Base-by-base conservation (phyloP, 1,284 basidiomycete species). In the Irpex sp. region DNA sequence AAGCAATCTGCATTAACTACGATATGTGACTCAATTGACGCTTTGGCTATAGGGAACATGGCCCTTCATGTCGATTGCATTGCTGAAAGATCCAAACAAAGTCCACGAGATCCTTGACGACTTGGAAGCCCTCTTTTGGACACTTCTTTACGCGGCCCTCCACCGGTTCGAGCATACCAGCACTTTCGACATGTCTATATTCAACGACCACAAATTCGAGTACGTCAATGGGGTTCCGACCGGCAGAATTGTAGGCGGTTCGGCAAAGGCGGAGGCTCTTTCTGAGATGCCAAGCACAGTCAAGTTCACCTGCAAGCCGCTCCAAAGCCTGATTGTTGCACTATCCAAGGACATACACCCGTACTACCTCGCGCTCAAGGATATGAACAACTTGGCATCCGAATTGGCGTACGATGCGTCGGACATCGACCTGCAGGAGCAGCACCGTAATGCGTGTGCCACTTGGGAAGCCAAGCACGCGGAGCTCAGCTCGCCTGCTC, bases 91-190 rank as follows among this genome's bases (percentile, higher is more conserved):
- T 50, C 57, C 57, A 2, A 4, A 15, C 4, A 58, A 58, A 19
- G 8, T 36, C 13, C 57, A 58, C 57, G 57, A 58, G 33, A 58
- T 58, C 11, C 57, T 43, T 2, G 57, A 58, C 36, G 57, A 58
- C 37, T 15, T 37, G 2, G 57, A 58, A 9, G 21, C 57, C 5
- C 4, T n/a, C 9, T 58, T 47, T n/a, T 58, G 57, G 57, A 26
- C 37, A 5, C 5, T 58, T 11, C 8, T 58, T 2, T 58, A 46
- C 8, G 26, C n/a, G 1, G 56, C 55, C 11, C 19, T 50, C 13
- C 47, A 50, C 47, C 47, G 47, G 13, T 50, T 50, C 47, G 17
- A 50, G 47, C 47, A 50, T 19, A 7, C 13, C 47, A n/a, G 47
- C 17, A 15, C 9, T 50, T 50, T 50, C 47, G 17, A 50, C 7